phyloP scores from a whole-genome alignment of 257 asterid species.

The Gentiana straminea region DNA sequence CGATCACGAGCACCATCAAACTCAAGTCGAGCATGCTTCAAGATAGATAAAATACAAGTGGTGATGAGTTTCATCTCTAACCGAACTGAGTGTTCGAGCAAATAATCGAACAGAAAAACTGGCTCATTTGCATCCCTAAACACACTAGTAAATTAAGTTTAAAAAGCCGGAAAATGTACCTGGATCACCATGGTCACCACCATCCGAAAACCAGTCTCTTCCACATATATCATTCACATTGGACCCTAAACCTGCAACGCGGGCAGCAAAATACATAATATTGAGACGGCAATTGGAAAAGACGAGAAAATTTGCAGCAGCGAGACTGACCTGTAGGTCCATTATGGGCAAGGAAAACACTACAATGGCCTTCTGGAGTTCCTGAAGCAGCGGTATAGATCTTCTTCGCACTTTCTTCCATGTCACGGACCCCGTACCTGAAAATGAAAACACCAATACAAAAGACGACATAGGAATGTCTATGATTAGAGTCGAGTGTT shows the following conservation, averaged over 20 bases:
- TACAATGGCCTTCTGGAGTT: slow-evolving; percentile 60
- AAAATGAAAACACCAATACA: slow-evolving; percentile 9
- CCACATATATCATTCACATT: slow-evolving; percentile 76
- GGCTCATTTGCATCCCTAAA: not conserved
- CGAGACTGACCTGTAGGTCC: slow-evolving; percentile 70
- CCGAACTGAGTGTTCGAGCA: too few relatives aligned
- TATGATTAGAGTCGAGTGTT: too few relatives aligned
- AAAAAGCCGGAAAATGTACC: slow-evolving; percentile 29
- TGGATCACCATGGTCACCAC: slow-evolving; percentile 93
- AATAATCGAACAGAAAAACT: not conserved
- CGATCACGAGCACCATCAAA: too few relatives aligned
- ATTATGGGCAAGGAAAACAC: slow-evolving; percentile 84
- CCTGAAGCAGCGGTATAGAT: slow-evolving; percentile 55
- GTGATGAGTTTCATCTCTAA: too few relatives aligned
- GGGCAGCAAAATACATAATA: slow-evolving; percentile 7
- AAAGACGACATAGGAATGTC: not conserved
- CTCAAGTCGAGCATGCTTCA: too few relatives aligned
- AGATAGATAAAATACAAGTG: too few relatives aligned
- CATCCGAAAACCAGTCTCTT: slow-evolving; percentile 62
- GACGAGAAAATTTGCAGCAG: slow-evolving; percentile 7
- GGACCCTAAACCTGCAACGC: slow-evolving; percentile 63
- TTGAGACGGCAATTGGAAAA: slow-evolving; percentile 6
- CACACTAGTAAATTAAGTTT: too few relatives aligned
- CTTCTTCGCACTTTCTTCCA: slow-evolving; percentile 63
- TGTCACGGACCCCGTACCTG: slow-evolving; percentile 62